These are phyloP conservation scores for Aegilops umbellulata DNA, from an alignment of 176 grass and related monocot genomes.

Conservation along the genomic window DNA sequence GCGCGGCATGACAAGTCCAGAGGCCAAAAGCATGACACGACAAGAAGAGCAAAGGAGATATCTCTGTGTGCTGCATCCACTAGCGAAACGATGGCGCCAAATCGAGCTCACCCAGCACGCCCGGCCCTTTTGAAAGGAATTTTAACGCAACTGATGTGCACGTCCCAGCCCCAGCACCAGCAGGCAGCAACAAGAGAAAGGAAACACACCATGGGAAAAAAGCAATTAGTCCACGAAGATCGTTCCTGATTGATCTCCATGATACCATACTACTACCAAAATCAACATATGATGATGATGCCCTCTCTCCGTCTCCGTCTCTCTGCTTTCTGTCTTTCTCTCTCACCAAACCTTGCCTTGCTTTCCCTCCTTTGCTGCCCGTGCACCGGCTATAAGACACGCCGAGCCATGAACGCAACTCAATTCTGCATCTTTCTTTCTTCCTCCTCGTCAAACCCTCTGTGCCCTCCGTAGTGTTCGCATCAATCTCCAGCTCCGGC, in stretches of 20 bases:
- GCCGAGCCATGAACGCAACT: constrained; percentile 24
- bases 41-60: not conserved
- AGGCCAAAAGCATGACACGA: not conserved
- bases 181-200: not conserved
- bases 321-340: constrained; percentile 14
- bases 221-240: not conserved
- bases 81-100: not conserved
- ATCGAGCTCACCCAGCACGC: not conserved
- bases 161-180: not conserved
- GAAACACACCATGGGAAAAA: not conserved
- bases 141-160: not conserved
- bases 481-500: not conserved
- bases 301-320: not conserved
- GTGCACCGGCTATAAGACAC: not conserved
- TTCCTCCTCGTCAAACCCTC: not conserved
- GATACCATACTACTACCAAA: not conserved
- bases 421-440: not conserved
- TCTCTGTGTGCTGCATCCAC: not conserved
- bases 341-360: constrained; percentile 42
- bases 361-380: not conserved
- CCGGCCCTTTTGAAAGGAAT: not conserved
- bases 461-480: not conserved
- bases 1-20: too few species aligned
- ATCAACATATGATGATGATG: too few species aligned
- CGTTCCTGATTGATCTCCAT: not conserved